Percentiles rank a stretch among this genome's conserved stretches.
These are phyloP conservation scores for Spathaspora hagerdaliae DNA, from an alignment of 805 yeast genomes.

Conservation along the genomic window DNA sequence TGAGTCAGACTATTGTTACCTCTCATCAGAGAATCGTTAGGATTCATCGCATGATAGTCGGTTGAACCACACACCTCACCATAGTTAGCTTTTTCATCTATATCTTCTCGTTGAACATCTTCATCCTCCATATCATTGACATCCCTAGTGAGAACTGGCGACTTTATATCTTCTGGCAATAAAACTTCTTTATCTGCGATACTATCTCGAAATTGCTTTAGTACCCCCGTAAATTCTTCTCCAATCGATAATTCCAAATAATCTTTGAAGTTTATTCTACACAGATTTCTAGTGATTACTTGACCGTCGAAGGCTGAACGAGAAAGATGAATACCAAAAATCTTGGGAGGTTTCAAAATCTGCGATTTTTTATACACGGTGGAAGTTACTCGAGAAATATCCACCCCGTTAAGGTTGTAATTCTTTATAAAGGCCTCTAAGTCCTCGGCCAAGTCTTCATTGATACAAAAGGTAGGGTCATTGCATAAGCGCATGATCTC, in stretches of 20 bases:
- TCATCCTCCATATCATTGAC: constrained; percentile 28
- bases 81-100: constrained; percentile 13
- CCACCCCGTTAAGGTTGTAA: constrained; percentile 43
- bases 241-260: constrained; percentile 46
- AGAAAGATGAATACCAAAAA: constrained; percentile 78
- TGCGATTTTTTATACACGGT: constrained; percentile 64
- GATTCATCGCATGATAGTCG: not conserved
- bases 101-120: constrained; percentile 34
- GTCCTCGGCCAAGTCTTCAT: constrained; percentile 59
- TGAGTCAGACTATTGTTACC: too few species aligned
- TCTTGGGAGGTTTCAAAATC: constrained; percentile 62
- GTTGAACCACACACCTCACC: not conserved
- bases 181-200: constrained; percentile 12
- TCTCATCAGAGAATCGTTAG: too few species aligned
- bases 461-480: constrained; percentile 44
- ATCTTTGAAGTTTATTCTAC: constrained; percentile 66
- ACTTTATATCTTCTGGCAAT: constrained; percentile 10
- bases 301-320: constrained; percentile 74
- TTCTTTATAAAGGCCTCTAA: constrained; percentile 44
- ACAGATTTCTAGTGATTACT: constrained; percentile 66
- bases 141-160: constrained; percentile 23
- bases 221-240: constrained; percentile 31
- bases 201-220: constrained; percentile 29
- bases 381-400: constrained; percentile 48
- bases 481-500: constrained; percentile 31